Evolutionary conservation across 768 basidiomycete species (phyloP), one percentile per base, ranked within the genome.

Genomic region (Butyriboletus loyo): DNA sequence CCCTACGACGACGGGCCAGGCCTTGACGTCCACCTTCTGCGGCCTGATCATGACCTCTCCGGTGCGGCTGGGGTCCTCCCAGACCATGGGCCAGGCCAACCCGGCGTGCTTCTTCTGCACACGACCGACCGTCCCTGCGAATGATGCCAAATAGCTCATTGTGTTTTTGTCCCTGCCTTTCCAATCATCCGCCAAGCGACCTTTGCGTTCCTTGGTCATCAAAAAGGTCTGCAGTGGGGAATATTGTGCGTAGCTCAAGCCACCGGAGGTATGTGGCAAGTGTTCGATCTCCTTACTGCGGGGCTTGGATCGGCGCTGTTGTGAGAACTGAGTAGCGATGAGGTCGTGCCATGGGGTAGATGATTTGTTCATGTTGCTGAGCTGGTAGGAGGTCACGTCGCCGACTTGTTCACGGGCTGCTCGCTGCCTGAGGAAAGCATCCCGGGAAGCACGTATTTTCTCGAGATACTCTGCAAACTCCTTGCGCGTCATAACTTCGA

Each of bases 181-280:
- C 17, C 39, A 27, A 38, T 61, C 60, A 27, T 80, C 72, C 34
- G 83, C 73, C 56, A 85, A 53, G 51, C 88, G 77, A 46, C 86
- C 90, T 7, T 82, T 80, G 58, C 81, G 75, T 17, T 81, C 70
- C 53, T 72, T 75, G 8, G 75, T 75, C 63, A 72, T 75, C 64
- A 84, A 71, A 46, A 72, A 69, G 0, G 77, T 74, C 48, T 89
- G 85, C 43, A 91, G 69, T 7, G 55, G 47, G 7, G 85, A 75
- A 32, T 78, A 75, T 36, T 74, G 71, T 3, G 80, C 67, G 66
- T 92, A 92, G 40, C 73, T 70, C 37, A 91, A 74, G 4, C 80
- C 90, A 35, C 76, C 88, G 34, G 69, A 75, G 25, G 71, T 75
- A 58, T 92, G 90, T 0, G 87, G 87, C 50, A 80, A 75, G 38